A percentile compares a stretch with the other conserved stretches of the same genome.
Conservation (phyloP, 768 basidiomycete species). For the Clathrus columnatus region DNA sequence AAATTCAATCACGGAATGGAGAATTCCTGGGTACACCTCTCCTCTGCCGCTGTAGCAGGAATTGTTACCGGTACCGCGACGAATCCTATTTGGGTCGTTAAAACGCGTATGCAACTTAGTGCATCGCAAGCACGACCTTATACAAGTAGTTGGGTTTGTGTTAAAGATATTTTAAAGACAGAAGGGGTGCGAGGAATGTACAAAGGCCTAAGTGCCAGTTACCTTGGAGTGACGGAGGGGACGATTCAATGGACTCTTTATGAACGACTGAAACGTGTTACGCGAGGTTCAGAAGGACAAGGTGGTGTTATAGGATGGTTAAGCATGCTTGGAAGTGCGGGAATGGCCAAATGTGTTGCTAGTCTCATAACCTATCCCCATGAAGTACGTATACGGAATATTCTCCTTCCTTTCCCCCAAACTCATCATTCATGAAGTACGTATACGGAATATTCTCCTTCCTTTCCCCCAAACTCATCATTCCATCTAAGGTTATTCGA, state of each 20-base stretch:
- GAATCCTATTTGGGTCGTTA: conserved; percentile 99
- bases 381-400: conserved; percentile 56
- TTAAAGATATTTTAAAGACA: conserved; percentile 64
- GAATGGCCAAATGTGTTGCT: conserved; percentile 88
- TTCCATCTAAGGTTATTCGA: conserved; percentile 64
- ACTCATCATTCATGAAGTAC: neutral
- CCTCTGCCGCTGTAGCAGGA: conserved; percentile 80
- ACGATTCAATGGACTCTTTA: conserved; percentile 98
- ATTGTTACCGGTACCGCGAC: conserved; percentile 82
- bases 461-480: neutral
- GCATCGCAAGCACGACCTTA: conserved; percentile 25
- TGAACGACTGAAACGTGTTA: conserved; percentile 78
- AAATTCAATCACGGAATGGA: conserved; percentile 72
- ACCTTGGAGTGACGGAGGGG: conserved; percentile 91
- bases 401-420: neutral
- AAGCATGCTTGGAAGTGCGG: conserved; percentile 83
- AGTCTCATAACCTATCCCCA: conserved; percentile 97
- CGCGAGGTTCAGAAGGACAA: conserved; percentile 40
- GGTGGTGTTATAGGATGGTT: conserved; percentile 60
- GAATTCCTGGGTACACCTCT: conserved; percentile 77
- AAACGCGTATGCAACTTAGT: conserved; percentile 84
- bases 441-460: neutral
- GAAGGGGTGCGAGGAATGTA: conserved; percentile 89
- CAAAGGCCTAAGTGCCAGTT: conserved; percentile 90
- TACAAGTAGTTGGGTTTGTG: conserved; percentile 51